These are phyloP conservation scores for Inga oerstediana DNA, from an alignment of 306 rosid genomes.

Conservation along the genomic window DNA sequence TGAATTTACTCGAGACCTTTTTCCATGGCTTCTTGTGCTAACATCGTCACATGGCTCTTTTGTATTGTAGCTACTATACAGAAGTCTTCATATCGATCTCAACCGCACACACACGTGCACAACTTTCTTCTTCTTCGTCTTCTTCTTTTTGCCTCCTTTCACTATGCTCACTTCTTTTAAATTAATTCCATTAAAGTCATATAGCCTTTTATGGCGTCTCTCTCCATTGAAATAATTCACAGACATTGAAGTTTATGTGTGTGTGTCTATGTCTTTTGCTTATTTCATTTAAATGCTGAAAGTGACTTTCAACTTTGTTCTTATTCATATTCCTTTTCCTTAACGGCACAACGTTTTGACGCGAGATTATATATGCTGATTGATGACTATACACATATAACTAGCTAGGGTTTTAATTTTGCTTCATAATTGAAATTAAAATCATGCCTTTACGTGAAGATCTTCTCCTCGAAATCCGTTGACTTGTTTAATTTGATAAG, in stretches of 20 bases:
- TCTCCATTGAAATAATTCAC: neutral
- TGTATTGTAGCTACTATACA: constrained; percentile 38
- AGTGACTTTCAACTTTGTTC: neutral
- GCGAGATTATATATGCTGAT: neutral
- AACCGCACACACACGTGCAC: constrained; percentile 44
- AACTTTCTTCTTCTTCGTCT: neutral
- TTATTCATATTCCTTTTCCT: neutral
- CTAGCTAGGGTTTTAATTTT: neutral
- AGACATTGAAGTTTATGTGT: neutral
- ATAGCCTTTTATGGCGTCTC: too few species aligned
- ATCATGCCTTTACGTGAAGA: neutral
- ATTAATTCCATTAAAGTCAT: too few species aligned
- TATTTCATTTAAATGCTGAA: constrained; percentile 17
- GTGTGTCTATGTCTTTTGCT: neutral
- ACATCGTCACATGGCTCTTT: constrained; percentile 46
- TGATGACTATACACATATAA: neutral
- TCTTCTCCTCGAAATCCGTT: neutral
- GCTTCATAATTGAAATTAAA: neutral
- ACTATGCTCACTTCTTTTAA: neutral
- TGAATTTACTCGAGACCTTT: constrained; percentile 27
- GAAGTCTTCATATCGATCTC: constrained; percentile 34
- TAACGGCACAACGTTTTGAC: constrained; percentile 7
- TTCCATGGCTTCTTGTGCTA: constrained; percentile 28
- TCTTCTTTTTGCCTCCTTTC: neutral
- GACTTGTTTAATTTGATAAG: neutral